Evolutionary conservation across 225 moss, liverwort and hornwort species (phyloP), one percentile per base, ranked within the genome.

Genomic region (Bryum argenteum): DNA sequence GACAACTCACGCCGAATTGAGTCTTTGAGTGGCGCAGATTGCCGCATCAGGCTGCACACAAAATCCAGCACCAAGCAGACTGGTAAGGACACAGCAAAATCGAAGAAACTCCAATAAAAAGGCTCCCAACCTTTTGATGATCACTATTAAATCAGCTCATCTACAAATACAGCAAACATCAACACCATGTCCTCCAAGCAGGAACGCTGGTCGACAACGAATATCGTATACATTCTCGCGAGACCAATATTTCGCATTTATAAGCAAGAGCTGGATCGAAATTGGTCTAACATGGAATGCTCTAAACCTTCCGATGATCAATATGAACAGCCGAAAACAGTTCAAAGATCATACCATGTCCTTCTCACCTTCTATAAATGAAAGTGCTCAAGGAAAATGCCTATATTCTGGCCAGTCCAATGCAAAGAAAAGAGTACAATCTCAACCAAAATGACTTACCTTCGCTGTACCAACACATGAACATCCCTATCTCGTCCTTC

Each of bases 401-500:
- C 7, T 33, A 33, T 33, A 50, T 57, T 77, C 57, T 64, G 70
- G 24, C 8, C 33, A 47, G 44, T 28, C 55, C 54, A 69, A 6
- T 59, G 60, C 50, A 47, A 52, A 33, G 33, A 33, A 2, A 33
- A 33, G 1, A 33, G 33, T 33, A 33, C 33, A 33, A 5, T 33
- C 33, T 33, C 33, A 33, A 6, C 33, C 2, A 33, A 28, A 74
- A 74, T 53, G 63, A 82, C 79, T 61, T 45, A 85, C 88, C 88
- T 88, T 57, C 83, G 85, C 69, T 88, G 84, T 52, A 88, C 75
- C 70, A 88, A 67, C 64, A 88, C 71, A 77, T 82, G 80, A 69
- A 67, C 78, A 72, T 85, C 88, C 70, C 85, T 85, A 67, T 85
- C 85, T 53, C 79, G 77, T 57, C 88, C 88, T 80, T 88, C 88